Percentiles rank a stretch among this genome's conserved stretches.
Evolutionary conservation across 306 rosid species (phyloP).

Genomic region (Quercus glauca): DNA sequence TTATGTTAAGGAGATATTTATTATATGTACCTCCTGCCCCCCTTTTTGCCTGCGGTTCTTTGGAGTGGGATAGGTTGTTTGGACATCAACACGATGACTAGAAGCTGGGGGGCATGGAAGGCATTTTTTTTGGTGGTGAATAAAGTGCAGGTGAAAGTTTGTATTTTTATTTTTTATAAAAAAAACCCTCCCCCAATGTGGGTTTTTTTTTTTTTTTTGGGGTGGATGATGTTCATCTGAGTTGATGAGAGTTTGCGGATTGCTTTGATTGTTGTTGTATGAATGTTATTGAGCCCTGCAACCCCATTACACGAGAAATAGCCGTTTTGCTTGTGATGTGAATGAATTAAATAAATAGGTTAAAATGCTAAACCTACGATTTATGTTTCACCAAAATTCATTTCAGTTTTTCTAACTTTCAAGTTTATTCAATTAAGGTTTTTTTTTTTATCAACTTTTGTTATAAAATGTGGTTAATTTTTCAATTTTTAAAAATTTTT

Average conservation of each 20-base stretch:
- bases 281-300: background rate
- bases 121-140: slow-evolving; percentile 75
- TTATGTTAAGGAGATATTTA: slow-evolving; percentile 43
- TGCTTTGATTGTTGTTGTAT: background rate
- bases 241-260: background rate
- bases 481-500: too few species aligned
- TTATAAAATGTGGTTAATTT: too few species aligned
- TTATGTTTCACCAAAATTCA: background rate
- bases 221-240: slow-evolving; percentile 16
- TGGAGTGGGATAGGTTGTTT: slow-evolving; percentile 45
- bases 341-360: too few species aligned
- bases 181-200: background rate
- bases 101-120: slow-evolving; percentile 50
- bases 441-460: too few species aligned
- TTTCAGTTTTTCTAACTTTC: too few species aligned
- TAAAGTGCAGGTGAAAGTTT: slow-evolving; percentile 77
- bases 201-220: background rate
- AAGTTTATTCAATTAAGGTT: too few species aligned
- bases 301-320: background rate
- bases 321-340: background rate
- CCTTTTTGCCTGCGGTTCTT: slow-evolving; percentile 61
- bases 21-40: slow-evolving; percentile 59
- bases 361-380: too few species aligned
- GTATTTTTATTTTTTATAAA: slow-evolving; percentile 5
- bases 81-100: slow-evolving; percentile 45